phyloP scores from a whole-genome alignment of 2,329 filamentous ascomycete species.

The Alternaria sp. region DNA sequence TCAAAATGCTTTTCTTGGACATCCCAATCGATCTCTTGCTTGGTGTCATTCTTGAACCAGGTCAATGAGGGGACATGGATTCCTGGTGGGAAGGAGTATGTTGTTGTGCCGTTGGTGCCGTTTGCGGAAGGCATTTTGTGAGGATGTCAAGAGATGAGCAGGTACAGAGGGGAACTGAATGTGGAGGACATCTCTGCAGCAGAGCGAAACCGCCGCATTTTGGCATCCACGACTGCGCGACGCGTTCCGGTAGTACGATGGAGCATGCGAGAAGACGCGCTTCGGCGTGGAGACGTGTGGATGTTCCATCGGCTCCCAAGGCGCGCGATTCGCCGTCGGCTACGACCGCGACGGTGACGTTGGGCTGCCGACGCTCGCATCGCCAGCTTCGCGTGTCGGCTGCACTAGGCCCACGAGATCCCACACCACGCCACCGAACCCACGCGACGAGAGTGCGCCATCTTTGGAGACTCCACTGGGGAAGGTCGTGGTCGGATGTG shows the following conservation, averaged over 20 bases:
- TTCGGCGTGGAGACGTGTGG: constrained; percentile 3
- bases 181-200: not conserved
- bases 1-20: constrained; percentile 61
- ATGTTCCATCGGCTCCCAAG: not conserved
- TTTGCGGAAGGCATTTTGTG: constrained; percentile 41
- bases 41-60: constrained; percentile 57
- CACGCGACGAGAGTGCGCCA: constrained; percentile 18
- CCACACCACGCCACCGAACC: constrained; percentile 15
- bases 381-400: constrained; percentile 8
- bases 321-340: constrained; percentile 13
- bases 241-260: constrained; percentile 25
- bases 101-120: constrained; percentile 33
- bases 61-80: constrained; percentile 65
- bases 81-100: constrained; percentile 55
- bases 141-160: not conserved
- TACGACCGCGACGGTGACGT: not conserved
- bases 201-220: constrained; percentile 22
- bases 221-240: constrained; percentile 18
- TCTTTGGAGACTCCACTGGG: constrained; percentile 26
- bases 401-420: constrained; percentile 5
- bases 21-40: constrained; percentile 63
- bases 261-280: constrained; percentile 8
- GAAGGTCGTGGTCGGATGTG: constrained; percentile 20
- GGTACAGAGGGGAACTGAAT: not conserved
- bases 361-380: not conserved